A percentile compares a stretch with the other conserved stretches of the same genome.
Evolutionary conservation across 768 basidiomycete genomes (phyloP).

Genomic region (Paxillus ammoniavirescens): DNA sequence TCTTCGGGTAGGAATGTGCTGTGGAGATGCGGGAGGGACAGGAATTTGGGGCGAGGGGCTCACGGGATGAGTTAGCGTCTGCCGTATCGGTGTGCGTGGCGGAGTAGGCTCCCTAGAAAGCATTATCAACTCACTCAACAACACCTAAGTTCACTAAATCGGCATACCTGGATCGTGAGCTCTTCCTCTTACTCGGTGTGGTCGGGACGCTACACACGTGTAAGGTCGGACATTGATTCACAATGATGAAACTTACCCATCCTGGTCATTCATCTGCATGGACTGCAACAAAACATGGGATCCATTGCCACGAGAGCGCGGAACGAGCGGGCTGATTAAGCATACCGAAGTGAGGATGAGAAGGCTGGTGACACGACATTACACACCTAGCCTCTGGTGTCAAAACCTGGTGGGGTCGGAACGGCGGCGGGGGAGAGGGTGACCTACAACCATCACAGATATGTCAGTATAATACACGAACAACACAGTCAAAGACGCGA

Average conservation of each 20-base stretch:
- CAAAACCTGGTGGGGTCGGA: constrained; percentile 23
- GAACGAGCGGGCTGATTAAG: constrained; percentile 20
- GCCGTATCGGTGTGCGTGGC: constrained; percentile 13
- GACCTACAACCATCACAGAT: constrained; percentile 9
- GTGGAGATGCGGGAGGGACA: constrained; percentile 12
- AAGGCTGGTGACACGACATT: neutral
- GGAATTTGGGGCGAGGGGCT: constrained; percentile 10
- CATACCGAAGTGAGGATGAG: constrained; percentile 7
- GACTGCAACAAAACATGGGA: constrained; percentile 11
- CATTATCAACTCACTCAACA: neutral
- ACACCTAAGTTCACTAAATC: neutral
- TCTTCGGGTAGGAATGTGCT: neutral
- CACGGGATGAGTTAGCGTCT: constrained; percentile 13
- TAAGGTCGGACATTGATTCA: neutral
- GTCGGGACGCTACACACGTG: neutral
- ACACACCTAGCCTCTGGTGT: constrained; percentile 33
- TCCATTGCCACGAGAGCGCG: constrained; percentile 18
- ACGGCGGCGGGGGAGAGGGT: constrained; percentile 14
- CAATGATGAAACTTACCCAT: constrained; percentile 13
- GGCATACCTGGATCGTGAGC: constrained; percentile 15
- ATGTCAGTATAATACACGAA: neutral
- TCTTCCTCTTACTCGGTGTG: constrained; percentile 2
- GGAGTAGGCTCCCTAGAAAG: constrained; percentile 17
- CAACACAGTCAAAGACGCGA: neutral
- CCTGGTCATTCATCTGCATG: neutral